Percentiles rank a stretch among this genome's conserved stretches.
Evolutionary conservation across 495 filamentous ascomycete species (phyloP).

Genomic region (Zalerion maritima): DNA sequence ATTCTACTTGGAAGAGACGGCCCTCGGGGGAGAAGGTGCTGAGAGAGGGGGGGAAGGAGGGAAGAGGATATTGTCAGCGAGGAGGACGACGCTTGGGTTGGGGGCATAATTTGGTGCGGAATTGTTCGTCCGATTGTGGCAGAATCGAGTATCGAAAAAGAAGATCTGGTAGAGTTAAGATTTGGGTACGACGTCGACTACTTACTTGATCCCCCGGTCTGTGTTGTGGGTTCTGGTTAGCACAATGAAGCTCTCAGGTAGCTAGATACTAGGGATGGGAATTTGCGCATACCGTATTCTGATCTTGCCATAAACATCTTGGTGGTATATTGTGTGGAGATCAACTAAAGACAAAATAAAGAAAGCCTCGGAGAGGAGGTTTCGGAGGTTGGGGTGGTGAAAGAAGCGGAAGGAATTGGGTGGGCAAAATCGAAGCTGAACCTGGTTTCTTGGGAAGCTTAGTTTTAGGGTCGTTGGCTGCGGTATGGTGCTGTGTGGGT

Average conservation of each 20-base stretch:
- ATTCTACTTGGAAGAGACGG: slow-evolving; percentile 99
- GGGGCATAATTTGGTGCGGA: background rate
- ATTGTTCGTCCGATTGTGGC: background rate
- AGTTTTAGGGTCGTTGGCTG: no score
- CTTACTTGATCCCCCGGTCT: slow-evolving; percentile 99
- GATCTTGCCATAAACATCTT: slow-evolving; percentile 99
- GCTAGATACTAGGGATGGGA: slow-evolving; percentile 2
- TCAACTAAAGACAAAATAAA: no score
- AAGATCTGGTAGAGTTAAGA: no score
- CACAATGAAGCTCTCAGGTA: slow-evolving; percentile 10
- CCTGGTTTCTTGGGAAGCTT: no score
- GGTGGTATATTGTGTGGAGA: slow-evolving; percentile 21
- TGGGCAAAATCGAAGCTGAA: no score
- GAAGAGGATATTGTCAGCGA: slow-evolving; percentile 8
- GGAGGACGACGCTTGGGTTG: slow-evolving; percentile 3
- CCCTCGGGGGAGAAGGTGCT: slow-evolving; percentile 99
- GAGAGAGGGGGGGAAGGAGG: slow-evolving; percentile 6
- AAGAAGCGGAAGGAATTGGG: no score
- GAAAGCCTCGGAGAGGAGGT: no score
- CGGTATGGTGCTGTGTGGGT: no score
- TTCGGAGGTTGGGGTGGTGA: no score
- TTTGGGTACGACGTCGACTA: slow-evolving; percentile 4
- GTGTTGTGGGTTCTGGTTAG: slow-evolving; percentile 23
- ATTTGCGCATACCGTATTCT: slow-evolving; percentile 69
- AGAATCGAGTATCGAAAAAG: slow-evolving; percentile 4